Base-by-base conservation (phyloP, 495 filamentous ascomycete species). In the Neurospora sublineolata region DNA sequence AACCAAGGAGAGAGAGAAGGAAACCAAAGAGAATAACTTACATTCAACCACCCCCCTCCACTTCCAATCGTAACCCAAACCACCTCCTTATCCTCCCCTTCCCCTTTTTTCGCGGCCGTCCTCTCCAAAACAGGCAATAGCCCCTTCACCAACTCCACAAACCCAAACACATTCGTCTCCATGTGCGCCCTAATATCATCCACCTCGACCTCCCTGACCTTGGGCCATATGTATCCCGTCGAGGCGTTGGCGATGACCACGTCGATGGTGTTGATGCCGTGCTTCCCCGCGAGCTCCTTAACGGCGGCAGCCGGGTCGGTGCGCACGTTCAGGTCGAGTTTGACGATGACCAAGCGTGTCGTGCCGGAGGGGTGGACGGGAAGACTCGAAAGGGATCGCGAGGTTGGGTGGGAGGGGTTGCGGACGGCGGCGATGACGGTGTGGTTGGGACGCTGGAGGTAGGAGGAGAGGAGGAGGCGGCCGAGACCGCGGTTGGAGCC, bases 381-480 rank as follows among this genome's bases (percentile, higher is more conserved):
- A 12, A 82, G 46, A 1, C 72, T 40, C 20, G 27, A 33, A 18
- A 82, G 78, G 10, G 74, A 76, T 14, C 70, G 52, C 3, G 80
- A 76, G 0, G 74, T 72, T 3, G 73, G 44, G 67, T 75, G 40
- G 12, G 16, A 40, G 4, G 80, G 79, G 73, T 81, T 68, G 69
- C 81, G 81, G 68, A 75, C 74, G 16, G 74, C 76, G 42, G 81
- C 82, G 41, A 83, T 78, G 42, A 83, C 77, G 46, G 73, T 68
- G 68, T 81, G 73, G 73, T 79, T 68, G 30, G 80, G 78, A 2
- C 70, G 69, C 9, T 72, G 72, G 5, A 82, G 78, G 69, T 71
- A 82, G 1, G 72, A 75, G 67, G 75, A 18, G 2, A 70, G 60
- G 36, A 82, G 72, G 18, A 73, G 77, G 33, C 70, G 71, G 41